Base-by-base conservation (phyloP, 208 protist genomes). In the Willaertia magna region DNA sequence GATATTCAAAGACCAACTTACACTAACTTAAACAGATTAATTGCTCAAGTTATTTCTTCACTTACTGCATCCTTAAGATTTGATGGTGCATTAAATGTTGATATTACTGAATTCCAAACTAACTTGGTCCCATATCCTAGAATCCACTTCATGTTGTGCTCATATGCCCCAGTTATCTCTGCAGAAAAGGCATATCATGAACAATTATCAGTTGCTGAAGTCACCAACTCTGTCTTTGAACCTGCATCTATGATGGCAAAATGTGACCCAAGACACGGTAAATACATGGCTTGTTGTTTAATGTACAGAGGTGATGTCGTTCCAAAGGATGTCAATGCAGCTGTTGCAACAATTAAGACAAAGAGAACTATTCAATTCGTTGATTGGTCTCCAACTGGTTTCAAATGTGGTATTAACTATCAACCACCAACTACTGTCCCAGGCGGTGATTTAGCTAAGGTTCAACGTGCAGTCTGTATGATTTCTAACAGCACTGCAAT, bases 371-470 rank as follows among this genome's bases (percentile, higher is more conserved):
- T 89, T 55, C 93, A 96, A 86, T 98, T 98, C 86, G 96, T 99
- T 52, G 96, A 99, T 87, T 98, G 96, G 96, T 97, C 91, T 83
- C 96, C 96, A 82, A 97, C 95, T 85, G 96, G 96, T 86, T 98
- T 99, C 95, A 99, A 98, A 93, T 96, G 96, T 90, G 97, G 97
- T 89, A 98, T 99, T 93, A 99, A 99, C 95, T 96, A 97, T 90
- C 93, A 98, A 86, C 91, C 94, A 12, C 95, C 96, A 43, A 95
- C 94, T 39, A 92, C 93, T 30, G 92, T 98, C 14, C 95, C 95
- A 51, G 96, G 94, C 67, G 95, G 95, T 74, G 95, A 98, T 87
- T 87, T 98, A 43, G 93, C 94, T 83, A 93, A 94, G 88, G 94
- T 98, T 76, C 90, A 97, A 90, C 90, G 96, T 76, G 94, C 96